These are phyloP conservation scores for Schizosaccharomyces cryophilus DNA, from an alignment of 805 yeast species.

Conservation along the genomic window DNA sequence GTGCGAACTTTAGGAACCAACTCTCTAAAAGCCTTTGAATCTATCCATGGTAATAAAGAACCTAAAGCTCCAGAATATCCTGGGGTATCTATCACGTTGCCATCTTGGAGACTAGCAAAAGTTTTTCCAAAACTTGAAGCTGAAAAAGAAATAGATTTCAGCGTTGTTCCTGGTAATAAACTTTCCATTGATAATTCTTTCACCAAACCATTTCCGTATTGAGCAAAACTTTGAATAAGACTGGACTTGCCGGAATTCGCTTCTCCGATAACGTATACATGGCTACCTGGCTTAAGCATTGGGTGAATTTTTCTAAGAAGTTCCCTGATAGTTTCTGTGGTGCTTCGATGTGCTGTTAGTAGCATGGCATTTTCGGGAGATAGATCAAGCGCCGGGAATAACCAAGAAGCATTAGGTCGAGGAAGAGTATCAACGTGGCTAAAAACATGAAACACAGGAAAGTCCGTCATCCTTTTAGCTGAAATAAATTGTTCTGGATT, in stretches of 20 bases:
- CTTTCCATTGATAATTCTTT: not conserved
- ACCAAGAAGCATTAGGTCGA: not conserved
- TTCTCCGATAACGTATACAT: not conserved
- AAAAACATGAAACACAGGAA: not conserved
- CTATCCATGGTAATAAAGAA: not conserved
- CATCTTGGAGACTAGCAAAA: not conserved
- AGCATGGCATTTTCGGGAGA: not conserved
- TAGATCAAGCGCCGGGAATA: not conserved
- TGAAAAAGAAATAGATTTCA: not conserved
- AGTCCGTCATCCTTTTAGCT: not conserved
- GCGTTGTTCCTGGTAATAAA: not conserved
- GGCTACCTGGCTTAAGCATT: not conserved
- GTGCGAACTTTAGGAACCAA: not conserved
- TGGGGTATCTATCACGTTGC: not conserved
- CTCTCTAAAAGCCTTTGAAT: not conserved
- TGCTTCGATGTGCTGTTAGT: not conserved
- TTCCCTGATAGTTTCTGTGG: not conserved
- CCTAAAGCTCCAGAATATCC: not conserved
- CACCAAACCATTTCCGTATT: not conserved
- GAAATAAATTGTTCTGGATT: not conserved
- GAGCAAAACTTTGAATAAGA: not conserved
- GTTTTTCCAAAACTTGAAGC: not conserved
- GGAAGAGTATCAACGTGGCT: not conserved
- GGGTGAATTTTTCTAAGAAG: not conserved
- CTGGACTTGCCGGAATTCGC: not conserved